Evolutionary conservation across 768 basidiomycete genomes (phyloP).

Genomic region (Pholiota molesta): DNA sequence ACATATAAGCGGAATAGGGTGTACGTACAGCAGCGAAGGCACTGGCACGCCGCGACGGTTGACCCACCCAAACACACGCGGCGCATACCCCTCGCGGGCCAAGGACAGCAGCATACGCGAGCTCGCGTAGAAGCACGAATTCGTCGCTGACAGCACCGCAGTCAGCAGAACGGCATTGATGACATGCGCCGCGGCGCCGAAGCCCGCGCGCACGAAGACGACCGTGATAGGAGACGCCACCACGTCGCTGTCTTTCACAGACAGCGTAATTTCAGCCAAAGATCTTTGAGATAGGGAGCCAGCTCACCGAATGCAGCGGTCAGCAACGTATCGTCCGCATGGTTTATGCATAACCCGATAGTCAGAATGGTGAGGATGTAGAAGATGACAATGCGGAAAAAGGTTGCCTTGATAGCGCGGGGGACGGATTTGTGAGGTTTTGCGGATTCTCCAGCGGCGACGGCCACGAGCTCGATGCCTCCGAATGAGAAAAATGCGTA

Average conservation of each 20-base stretch:
- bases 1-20: constrained; percentile 6
- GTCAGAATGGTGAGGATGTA: constrained; percentile 66
- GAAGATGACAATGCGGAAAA: constrained; percentile 66
- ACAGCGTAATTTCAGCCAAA: background rate
- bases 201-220: constrained; percentile 62
- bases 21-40: constrained; percentile 51
- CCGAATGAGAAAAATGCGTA: constrained; percentile 74
- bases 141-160: constrained; percentile 65
- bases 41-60: constrained; percentile 67
- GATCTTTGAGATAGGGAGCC: too few relatives aligned
- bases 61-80: constrained; percentile 63
- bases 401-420: constrained; percentile 67
- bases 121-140: constrained; percentile 68
- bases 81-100: constrained; percentile 68
- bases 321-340: constrained; percentile 54
- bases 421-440: constrained; percentile 67
- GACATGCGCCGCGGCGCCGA: constrained; percentile 62
- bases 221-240: constrained; percentile 66
- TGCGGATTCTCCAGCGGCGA: constrained; percentile 73
- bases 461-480: constrained; percentile 69
- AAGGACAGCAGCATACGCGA: constrained; percentile 63
- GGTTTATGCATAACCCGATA: constrained; percentile 68
- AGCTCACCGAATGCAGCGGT: constrained; percentile 45
- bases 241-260: constrained; percentile 47
- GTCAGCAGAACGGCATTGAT: constrained; percentile 71